phyloP scores from a whole-genome alignment of 1,139 yeast genomes.

The Spathaspora sp. region DNA sequence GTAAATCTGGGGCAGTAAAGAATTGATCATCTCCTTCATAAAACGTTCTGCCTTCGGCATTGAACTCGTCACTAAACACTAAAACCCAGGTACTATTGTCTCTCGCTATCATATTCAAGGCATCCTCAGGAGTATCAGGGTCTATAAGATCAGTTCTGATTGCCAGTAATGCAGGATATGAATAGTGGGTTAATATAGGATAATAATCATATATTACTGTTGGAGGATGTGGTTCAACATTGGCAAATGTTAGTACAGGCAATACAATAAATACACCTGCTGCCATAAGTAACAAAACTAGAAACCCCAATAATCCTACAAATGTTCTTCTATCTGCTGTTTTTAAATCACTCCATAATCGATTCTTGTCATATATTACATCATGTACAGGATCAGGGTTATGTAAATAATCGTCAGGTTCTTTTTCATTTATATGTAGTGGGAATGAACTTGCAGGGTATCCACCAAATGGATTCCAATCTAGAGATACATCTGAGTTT shows the following conservation, averaged over 20 bases:
- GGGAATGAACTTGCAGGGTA: constrained; percentile 90
- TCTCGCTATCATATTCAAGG: constrained; percentile 40
- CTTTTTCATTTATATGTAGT: constrained; percentile 80
- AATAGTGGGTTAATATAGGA: constrained; percentile 54
- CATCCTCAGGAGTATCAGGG: constrained; percentile 72
- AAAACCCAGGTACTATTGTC: constrained; percentile 65
- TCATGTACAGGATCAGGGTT: constrained; percentile 90
- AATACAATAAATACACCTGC: constrained; percentile 66
- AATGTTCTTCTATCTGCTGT: constrained; percentile 57
- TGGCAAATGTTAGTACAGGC: constrained; percentile 76
- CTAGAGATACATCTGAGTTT: not conserved
- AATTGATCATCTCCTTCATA: constrained; percentile 84
- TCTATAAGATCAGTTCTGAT: constrained; percentile 66
- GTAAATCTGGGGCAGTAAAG: constrained; percentile 72
- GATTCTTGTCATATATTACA: constrained; percentile 68
- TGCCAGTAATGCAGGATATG: constrained; percentile 59
- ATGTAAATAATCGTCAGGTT: constrained; percentile 85
- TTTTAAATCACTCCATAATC: constrained; percentile 58
- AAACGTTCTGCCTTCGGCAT: constrained; percentile 78
- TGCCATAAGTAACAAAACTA: constrained; percentile 58
- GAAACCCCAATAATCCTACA: constrained; percentile 58
- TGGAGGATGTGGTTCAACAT: constrained; percentile 39
- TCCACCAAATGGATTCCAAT: constrained; percentile 73
- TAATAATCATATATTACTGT: constrained; percentile 24
- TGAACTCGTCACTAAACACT: constrained; percentile 83